phyloP scores from a whole-genome alignment of 2,329 filamentous ascomycete genomes.

The Neofusicoccum ribis region DNA sequence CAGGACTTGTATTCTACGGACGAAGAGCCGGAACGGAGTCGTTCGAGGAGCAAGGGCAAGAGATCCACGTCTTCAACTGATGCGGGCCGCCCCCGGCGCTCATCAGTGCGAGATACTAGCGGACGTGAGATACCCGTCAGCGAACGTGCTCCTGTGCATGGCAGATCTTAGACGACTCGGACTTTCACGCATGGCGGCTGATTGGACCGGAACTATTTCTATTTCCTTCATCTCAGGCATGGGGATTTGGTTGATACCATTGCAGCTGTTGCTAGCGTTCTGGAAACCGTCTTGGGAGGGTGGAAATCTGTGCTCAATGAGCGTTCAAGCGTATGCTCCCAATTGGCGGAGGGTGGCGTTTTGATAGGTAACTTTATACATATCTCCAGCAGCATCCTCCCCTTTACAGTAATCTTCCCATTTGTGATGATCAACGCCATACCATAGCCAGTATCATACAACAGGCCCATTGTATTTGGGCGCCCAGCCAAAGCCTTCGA shows the following conservation, averaged over 20 bases:
- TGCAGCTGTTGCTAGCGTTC: not conserved
- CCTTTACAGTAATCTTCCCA: not conserved
- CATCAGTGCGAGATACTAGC: constrained; percentile 38
- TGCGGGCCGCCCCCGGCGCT: constrained; percentile 5
- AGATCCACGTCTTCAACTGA: constrained; percentile 3
- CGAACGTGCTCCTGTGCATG: constrained; percentile 42
- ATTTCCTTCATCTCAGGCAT: not conserved
- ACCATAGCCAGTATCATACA: not conserved
- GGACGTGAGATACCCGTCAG: constrained; percentile 45
- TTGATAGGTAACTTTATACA: not conserved
- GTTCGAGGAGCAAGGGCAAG: not conserved
- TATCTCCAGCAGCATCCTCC: not conserved
- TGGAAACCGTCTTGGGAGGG: not conserved
- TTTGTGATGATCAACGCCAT: not conserved
- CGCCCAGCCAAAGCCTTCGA: not conserved
- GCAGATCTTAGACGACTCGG: not conserved
- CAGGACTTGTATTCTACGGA: constrained; percentile 33
- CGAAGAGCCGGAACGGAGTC: constrained; percentile 22
- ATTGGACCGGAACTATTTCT: not conserved
- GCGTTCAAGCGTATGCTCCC: constrained; percentile 6
- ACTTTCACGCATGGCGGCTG: not conserved
- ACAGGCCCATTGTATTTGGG: not conserved
- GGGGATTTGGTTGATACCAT: constrained; percentile 5
- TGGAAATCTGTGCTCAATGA: constrained; percentile 12
- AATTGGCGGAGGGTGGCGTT: not conserved